Base-by-base conservation (phyloP, 768 basidiomycete genomes). In the Suillus lakei region DNA sequence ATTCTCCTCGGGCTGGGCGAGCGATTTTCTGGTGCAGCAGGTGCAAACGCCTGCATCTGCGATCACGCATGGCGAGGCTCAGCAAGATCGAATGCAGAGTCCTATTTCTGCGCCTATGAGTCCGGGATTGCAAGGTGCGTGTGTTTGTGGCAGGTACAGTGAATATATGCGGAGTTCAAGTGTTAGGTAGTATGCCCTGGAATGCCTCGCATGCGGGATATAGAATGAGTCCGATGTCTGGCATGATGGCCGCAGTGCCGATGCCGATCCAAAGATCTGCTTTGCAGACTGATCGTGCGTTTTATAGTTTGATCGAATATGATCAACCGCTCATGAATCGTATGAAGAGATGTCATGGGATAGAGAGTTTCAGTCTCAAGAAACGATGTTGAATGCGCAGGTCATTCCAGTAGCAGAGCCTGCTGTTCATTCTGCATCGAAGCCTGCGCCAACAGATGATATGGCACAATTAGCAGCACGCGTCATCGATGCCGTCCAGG, bases 401-500 rank as follows among this genome's bases (percentile, higher is more conserved):
- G 65, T 75, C 34, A 54, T 65, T 8, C 44, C 67, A 4, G 61
- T 44, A 23, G 21, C 50, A 18, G 64, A 66, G 1, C 21, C 66
- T 2, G 36, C 43, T 12, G 60, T 62, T 12, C 55, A 66, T 28
- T 34, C n/a, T 8, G 61, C 34, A 12, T 18, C 50, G 67, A 70
- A 38, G 43, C 48, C 9, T 21, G 68, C 66, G 36, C 53, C 72
- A 69, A 9, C 70, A 3, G 92, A 95, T 69, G 89, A 92, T 54
- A 87, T 97, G 54, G 90, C 95, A 3, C 85, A 86, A 34, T 91
- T 93, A 9, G 95, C 95, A 13, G 93, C 87, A 10, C 79, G 88
- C 50, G 84, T 97, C 44, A 79, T 97, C 62, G 87, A 93, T 48
- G 84, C 90, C n/a, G 85, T 96, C 54, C 82, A 85, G 71, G 78